Evolutionary conservation across 768 basidiomycete species (phyloP).

Genomic region (Lentinula detonsa): DNA sequence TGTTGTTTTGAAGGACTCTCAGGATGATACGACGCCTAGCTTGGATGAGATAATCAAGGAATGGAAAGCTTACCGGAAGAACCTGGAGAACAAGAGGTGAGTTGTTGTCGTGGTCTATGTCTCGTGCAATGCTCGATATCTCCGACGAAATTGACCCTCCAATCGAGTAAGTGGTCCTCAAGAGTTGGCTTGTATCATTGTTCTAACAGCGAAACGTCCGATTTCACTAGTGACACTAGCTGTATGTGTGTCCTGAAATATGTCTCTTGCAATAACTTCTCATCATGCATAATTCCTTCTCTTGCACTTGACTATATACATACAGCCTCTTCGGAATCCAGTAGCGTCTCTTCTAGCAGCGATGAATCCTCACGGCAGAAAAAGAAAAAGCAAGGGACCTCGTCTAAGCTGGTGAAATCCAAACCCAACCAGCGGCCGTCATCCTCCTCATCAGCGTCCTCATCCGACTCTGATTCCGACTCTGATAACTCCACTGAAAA

Average conservation of each 20-base stretch:
- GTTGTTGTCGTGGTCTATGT: slow-evolving; percentile 17
- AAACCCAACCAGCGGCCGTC: not conserved
- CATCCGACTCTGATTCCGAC: slow-evolving; percentile 7
- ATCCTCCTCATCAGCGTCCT: not conserved
- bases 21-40: slow-evolving; percentile 38
- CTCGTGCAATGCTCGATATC: slow-evolving; percentile 13
- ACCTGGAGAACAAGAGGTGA: slow-evolving; percentile 13
- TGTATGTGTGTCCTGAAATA: slow-evolving; percentile 4
- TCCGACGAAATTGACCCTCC: slow-evolving; percentile 18
- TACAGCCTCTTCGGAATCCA: not conserved
- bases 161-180: not conserved
- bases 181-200: no score
- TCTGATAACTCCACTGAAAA: slow-evolving; percentile 1
- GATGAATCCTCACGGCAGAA: not conserved
- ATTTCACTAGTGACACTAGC: slow-evolving; percentile 10
- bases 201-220: no score
- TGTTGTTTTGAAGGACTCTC: slow-evolving; percentile 49
- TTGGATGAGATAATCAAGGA: slow-evolving; percentile 61
- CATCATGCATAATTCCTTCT: not conserved
- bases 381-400: not conserved
- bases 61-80: slow-evolving; percentile 41
- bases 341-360: not conserved
- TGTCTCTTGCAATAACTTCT: not conserved
- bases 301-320: not conserved
- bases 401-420: not conserved